A percentile compares a stretch with the other conserved stretches of the same genome.
Evolutionary conservation across 2,329 filamentous ascomycete genomes (phyloP).

Genomic region (Sporothrix luriei): DNA sequence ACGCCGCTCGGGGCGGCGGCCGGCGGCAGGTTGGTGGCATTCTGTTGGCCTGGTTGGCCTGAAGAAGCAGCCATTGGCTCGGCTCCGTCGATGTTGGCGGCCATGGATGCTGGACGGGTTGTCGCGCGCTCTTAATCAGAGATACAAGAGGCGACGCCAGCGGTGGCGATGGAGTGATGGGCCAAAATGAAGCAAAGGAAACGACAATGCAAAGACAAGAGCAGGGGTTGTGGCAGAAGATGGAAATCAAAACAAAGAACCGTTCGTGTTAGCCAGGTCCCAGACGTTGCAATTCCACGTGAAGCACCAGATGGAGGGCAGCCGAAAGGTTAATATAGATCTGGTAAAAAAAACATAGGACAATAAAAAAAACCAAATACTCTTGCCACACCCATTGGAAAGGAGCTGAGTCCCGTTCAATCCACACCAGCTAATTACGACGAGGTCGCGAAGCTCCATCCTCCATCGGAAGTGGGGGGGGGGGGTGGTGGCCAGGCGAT

Average conservation of each 20-base stretch:
- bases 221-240: too few relatives aligned
- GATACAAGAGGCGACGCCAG: slow-evolving; percentile 6
- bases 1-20: not conserved
- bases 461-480: too few relatives aligned
- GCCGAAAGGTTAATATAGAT: not conserved
- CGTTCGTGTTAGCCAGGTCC: slow-evolving; percentile 19
- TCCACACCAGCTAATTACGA: not conserved
- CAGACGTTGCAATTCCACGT: not conserved
- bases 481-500: not conserved
- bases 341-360: not conserved
- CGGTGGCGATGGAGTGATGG: not conserved
- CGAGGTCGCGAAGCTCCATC: not conserved
- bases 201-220: not conserved
- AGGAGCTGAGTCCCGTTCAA: not conserved
- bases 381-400: not conserved
- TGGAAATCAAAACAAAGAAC: not conserved
- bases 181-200: not conserved
- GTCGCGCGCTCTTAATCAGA: not conserved
- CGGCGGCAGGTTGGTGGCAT: slow-evolving; percentile 6
- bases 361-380: not conserved
- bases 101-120: slow-evolving; percentile 2
- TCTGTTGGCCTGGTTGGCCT: not conserved
- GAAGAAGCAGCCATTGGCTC: not conserved
- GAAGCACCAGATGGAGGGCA: not conserved
- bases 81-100: slow-evolving; percentile 19